Evolutionary conservation across 164 flowering plant species (phyloP).

Genomic region (Stephania japonica): DNA sequence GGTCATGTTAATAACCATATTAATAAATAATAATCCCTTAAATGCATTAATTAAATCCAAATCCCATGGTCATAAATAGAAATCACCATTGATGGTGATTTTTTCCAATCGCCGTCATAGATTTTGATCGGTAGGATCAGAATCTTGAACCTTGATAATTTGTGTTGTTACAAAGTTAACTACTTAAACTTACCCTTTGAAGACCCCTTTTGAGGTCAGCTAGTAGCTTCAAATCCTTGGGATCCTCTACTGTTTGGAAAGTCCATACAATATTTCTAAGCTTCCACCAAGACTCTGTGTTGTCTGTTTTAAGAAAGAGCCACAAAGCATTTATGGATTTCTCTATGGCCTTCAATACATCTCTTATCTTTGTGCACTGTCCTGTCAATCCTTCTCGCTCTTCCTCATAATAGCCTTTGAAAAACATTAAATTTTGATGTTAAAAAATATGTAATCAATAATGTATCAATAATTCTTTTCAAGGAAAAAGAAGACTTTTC

Average conservation of each 20-base stretch:
- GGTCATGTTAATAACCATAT: no score
- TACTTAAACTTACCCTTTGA: conserved; percentile 28
- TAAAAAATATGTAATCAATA: background rate
- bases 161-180: background rate
- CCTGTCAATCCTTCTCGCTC: conserved; percentile 21
- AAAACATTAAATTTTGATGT: background rate
- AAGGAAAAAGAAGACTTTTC: background rate
- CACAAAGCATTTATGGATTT: conserved; percentile 35
- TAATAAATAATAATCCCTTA: no score
- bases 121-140: no score
- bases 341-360: conserved; percentile 37
- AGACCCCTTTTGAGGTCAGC: conserved; percentile 29
- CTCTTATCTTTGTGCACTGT: conserved; percentile 22
- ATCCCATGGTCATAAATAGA: no score
- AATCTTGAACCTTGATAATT: background rate
- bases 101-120: no score
- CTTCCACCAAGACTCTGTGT: conserved; percentile 33
- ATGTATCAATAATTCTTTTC: background rate
- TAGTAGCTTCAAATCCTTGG: conserved; percentile 39
- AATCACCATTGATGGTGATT: no score
- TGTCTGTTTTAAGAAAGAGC: conserved; percentile 33
- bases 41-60: no score
- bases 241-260: conserved; percentile 42
- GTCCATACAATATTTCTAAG: conserved; percentile 21
- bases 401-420: conserved; percentile 23